Conservation (phyloP, 78 protist genomes). For the Dictyostelium discoideum region DNA sequence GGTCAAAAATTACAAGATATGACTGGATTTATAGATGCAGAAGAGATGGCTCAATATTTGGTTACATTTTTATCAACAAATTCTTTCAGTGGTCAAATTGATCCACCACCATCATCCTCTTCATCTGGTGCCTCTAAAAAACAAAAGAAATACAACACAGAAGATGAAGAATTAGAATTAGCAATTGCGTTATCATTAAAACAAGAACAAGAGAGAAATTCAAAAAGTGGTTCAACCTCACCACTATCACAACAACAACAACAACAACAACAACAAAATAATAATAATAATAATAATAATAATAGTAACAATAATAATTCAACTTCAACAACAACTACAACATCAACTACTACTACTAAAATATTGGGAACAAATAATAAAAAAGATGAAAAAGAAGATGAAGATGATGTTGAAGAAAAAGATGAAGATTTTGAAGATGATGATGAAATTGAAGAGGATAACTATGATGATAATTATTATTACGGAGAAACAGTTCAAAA, state of each 20-base stretch:
- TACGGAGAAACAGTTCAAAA: not conserved
- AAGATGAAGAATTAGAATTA: slow-evolving; percentile 67
- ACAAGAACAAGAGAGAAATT: not conserved
- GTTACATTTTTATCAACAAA: not conserved
- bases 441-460: slow-evolving; percentile 23
- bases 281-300: not conserved
- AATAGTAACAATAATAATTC: not conserved
- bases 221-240: not conserved
- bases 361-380: not conserved
- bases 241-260: not conserved
- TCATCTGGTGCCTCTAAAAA: not conserved
- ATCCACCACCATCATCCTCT: not conserved
- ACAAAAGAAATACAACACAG: slow-evolving; percentile 47
- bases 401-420: slow-evolving; percentile 14
- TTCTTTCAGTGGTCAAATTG: not conserved
- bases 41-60: slow-evolving; percentile 24
- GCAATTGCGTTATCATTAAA: slow-evolving; percentile 65
- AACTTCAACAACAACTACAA: not conserved
- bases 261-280: not conserved
- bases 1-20: slow-evolving; percentile 14
- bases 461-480: slow-evolving; percentile 11
- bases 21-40: slow-evolving; percentile 16
- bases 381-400: not conserved
- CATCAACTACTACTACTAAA: not conserved
- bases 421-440: slow-evolving; percentile 43